Base-by-base conservation (phyloP, 2,329 filamentous ascomycete species). In the Alternaria sp. region DNA sequence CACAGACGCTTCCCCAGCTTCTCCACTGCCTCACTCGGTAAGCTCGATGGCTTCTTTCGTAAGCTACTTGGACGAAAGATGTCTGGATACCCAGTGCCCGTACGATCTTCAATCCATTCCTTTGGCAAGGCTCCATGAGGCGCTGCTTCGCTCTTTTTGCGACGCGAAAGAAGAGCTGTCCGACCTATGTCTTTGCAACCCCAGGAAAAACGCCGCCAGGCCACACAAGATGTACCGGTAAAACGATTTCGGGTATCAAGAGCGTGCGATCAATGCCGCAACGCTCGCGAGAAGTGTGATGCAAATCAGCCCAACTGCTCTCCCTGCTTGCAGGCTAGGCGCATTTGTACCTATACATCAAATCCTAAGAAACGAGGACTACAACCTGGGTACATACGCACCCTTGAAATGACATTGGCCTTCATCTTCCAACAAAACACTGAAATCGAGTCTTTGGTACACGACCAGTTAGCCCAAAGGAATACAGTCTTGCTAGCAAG, bases 301-400 rank as follows among this genome's bases (percentile, higher is more conserved):
- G 90, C 90, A 18, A 82, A 82, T 8, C 86, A 88, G 64, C 89
- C 89, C 5, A 80, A 82, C 16, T 92, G 90, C 73, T 86, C 86
- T 52, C 88, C 88, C 3, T 92, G 90, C 78, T 81, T 83, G 5
- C 81, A 85, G 3, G 85, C 88, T 63, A 86, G 85, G 56, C 83
- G 90, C 41, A 73, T 82, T 24, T 93, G 91, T 75, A 88, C 88
- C 18, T 94, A 93, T 75, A 87, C 89, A 62, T 85, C 89, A 55
- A 88, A 87, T 54, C 88, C 89, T 7, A 92, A 91, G 77, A 93
- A 93, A 74, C 84, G 91, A 62, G 91, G 91, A 3, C 86, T 94
- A 11, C 90, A 90, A 67, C 91, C 91, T n/a, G 66, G 64, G 32
- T 66, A 68, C n/a, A 68, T 66, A 36, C 64, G 66, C 20, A 63